Conservation (phyloP, 371 early-diverging fungal species). For the Fennellomyces sp. region DNA sequence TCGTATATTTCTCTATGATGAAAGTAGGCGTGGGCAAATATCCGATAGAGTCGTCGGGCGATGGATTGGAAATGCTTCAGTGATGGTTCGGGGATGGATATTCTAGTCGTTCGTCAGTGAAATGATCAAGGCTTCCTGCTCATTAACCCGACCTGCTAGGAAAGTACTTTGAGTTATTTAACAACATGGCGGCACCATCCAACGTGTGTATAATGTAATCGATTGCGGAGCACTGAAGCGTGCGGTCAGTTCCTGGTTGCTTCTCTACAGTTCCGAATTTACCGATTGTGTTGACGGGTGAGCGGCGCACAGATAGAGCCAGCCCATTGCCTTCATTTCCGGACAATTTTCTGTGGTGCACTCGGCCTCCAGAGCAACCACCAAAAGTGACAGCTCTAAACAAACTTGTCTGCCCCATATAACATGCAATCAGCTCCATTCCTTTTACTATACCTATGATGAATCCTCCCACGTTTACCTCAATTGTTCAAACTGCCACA, state of each 20-base stretch:
- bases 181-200: conserved; percentile 81
- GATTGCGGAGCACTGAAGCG: conserved; percentile 84
- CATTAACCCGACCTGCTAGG: conserved; percentile 81
- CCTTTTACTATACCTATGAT: background rate
- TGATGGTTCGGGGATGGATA: conserved; percentile 74
- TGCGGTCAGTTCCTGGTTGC: background rate
- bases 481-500: conserved; percentile 92
- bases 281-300: conserved; percentile 84
- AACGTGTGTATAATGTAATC: conserved; percentile 93
- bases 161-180: conserved; percentile 81
- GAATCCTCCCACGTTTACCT: conserved; percentile 48
- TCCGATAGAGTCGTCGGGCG: conserved; percentile 90
- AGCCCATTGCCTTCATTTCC: conserved; percentile 93
- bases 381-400: conserved; percentile 78
- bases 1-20: conserved; percentile 91
- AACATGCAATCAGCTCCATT: conserved; percentile 50
- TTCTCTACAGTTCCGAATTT: conserved; percentile 14
- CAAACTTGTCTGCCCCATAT: conserved; percentile 75
- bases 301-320: conserved; percentile 92
- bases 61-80: conserved; percentile 86
- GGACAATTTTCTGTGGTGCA: conserved; percentile 85
- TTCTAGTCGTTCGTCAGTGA: too few species aligned
- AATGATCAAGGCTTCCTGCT: too few species aligned
- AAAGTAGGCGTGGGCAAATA: conserved; percentile 94
- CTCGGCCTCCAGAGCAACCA: conserved; percentile 75